Conservation (phyloP, 352 stramenopile genomes). For the Achlya hypogyna region DNA sequence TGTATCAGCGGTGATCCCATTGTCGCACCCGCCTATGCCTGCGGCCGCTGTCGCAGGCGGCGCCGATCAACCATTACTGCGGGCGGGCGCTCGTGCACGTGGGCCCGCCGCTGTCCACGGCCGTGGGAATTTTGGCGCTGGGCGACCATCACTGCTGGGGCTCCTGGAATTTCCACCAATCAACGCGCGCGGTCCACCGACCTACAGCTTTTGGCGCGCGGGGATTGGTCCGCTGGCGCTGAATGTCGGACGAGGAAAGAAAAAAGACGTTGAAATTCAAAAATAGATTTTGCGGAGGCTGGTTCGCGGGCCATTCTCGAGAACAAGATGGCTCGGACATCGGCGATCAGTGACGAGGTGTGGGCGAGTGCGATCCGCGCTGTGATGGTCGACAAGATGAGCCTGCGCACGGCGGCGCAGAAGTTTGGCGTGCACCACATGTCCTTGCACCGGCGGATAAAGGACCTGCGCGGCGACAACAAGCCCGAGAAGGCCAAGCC, state of each 20-base stretch:
- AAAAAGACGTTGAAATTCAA: conserved; percentile 8
- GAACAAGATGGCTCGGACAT: conserved; percentile 26
- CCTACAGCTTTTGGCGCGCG: background rate
- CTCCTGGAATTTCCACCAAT: background rate
- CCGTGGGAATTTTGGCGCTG: too few relatives aligned
- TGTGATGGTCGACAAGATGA: conserved; percentile 55
- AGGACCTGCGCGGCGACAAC: conserved; percentile 14
- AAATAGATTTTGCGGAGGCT: conserved; percentile 4
- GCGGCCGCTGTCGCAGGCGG: too few relatives aligned
- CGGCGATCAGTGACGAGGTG: conserved; percentile 35
- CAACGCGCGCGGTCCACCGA: background rate
- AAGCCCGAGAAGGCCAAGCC: conserved; percentile 13
- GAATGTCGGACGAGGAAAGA: background rate
- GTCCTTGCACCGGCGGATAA: conserved; percentile 43
- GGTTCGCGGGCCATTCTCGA: background rate
- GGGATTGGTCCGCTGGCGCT: background rate
- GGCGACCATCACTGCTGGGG: too few relatives aligned
- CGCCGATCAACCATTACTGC: too few relatives aligned
- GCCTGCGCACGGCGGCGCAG: conserved; percentile 42
- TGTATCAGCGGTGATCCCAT: too few relatives aligned
- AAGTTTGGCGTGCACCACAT: conserved; percentile 55
- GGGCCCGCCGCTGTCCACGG: too few relatives aligned
- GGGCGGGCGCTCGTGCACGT: too few relatives aligned
- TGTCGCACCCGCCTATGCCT: too few relatives aligned
- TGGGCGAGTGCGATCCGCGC: conserved; percentile 60